phyloP scores from a whole-genome alignment of 1,284 basidiomycete species.

The Trametes versicolor region DNA sequence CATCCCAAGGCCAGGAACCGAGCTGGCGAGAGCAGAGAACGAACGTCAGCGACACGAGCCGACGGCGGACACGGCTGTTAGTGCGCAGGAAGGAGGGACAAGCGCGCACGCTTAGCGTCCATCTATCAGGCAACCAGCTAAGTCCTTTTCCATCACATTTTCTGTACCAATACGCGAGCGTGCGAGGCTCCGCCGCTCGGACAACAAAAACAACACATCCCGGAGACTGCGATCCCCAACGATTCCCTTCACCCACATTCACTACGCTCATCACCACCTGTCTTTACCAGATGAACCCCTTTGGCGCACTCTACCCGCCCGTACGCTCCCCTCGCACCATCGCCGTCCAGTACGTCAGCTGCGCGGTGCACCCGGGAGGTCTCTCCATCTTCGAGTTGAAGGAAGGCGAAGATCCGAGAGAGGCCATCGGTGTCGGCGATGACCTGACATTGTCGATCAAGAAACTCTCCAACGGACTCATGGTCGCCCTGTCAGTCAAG shows the following conservation, averaged over 20 bases:
- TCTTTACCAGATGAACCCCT: slow-evolving; percentile 1
- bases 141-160: slow-evolving; percentile 1
- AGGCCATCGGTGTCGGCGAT: not conserved
- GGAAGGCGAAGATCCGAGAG: not conserved
- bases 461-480: not conserved
- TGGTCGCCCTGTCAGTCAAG: not conserved
- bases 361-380: not conserved
- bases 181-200: not conserved
- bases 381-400: slow-evolving; percentile 1
- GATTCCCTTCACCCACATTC: not conserved
- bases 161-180: not conserved
- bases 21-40: slow-evolving; percentile 15
- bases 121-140: slow-evolving; percentile 7
- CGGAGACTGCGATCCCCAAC: not conserved
- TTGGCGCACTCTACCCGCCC: not conserved
- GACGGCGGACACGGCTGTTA: not conserved
- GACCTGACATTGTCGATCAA: not conserved
- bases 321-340: not conserved
- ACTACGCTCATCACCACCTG: not conserved
- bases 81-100: not conserved
- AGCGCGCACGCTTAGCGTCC: not conserved
- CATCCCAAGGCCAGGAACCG: slow-evolving; percentile 13
- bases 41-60: not conserved
- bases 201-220: not conserved
- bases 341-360: not conserved